Evolutionary conservation across 2,329 filamentous ascomycete genomes (phyloP).

Genomic region (Hypoxylon sp.): DNA sequence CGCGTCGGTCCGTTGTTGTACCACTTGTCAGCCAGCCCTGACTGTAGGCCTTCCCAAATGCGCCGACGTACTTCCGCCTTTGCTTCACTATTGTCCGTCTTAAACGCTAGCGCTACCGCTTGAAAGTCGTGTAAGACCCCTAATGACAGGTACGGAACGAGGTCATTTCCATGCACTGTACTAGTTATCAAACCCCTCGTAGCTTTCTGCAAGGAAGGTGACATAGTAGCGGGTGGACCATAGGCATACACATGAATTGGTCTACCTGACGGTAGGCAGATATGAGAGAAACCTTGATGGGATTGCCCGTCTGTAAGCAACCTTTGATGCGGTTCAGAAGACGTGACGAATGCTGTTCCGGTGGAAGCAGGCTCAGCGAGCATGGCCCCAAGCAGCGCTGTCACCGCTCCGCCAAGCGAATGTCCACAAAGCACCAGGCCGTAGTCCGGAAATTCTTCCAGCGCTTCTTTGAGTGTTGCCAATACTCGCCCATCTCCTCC

Average conservation of each 20-base stretch:
- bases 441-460: constrained; percentile 77
- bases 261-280: constrained; percentile 73
- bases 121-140: constrained; percentile 82
- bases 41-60: constrained; percentile 74
- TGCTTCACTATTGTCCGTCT: constrained; percentile 75
- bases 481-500: constrained; percentile 76
- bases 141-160: constrained; percentile 80
- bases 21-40: constrained; percentile 73
- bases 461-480: constrained; percentile 72
- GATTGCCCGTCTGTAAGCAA: constrained; percentile 53
- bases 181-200: constrained; percentile 82
- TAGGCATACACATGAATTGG: constrained; percentile 86
- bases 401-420: constrained; percentile 77
- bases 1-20: constrained; percentile 60
- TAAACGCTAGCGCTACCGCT: constrained; percentile 78
- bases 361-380: constrained; percentile 72
- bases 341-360: constrained; percentile 73
- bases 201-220: constrained; percentile 74
- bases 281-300: constrained; percentile 47
- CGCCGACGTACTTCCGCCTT: constrained; percentile 75
- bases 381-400: constrained; percentile 77
- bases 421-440: constrained; percentile 78
- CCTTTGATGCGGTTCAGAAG: constrained; percentile 61
- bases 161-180: constrained; percentile 78
- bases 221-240: constrained; percentile 80